Evolutionary conservation across 2,329 filamentous ascomycete species (phyloP).

Genomic region (Arthroderma sp.): DNA sequence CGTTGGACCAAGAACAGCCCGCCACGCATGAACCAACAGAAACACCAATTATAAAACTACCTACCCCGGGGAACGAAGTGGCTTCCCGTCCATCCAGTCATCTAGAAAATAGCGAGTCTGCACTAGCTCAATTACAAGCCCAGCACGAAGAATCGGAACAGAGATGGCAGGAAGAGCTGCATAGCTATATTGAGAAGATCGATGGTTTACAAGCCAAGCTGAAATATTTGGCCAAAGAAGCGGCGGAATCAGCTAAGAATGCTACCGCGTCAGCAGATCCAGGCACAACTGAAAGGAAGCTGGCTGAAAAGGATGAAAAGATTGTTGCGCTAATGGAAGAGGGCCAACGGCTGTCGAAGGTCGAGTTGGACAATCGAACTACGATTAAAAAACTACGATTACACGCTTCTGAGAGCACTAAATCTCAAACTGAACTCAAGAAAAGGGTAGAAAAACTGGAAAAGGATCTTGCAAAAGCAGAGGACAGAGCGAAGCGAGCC

Average conservation of each 20-base stretch:
- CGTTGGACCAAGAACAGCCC: background rate
- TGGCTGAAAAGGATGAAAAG: conserved; percentile 81
- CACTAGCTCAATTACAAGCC: conserved; percentile 37
- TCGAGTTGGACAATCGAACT: conserved; percentile 70
- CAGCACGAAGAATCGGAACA: conserved; percentile 39
- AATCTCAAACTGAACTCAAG: conserved; percentile 36
- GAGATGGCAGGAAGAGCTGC: conserved; percentile 67
- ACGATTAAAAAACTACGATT: conserved; percentile 66
- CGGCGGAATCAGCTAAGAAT: conserved; percentile 60
- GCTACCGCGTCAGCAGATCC: conserved; percentile 48
- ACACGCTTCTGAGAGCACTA: conserved; percentile 40
- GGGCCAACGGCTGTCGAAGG: conserved; percentile 74
- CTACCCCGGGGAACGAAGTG: conserved; percentile 11
- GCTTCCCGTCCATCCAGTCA: conserved; percentile 7
- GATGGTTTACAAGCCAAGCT: conserved; percentile 87
- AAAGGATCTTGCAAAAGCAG: conserved; percentile 35
- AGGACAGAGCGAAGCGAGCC: conserved; percentile 47
- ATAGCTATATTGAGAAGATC: conserved; percentile 74
- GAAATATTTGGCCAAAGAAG: conserved; percentile 71
- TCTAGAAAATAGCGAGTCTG: conserved; percentile 28
- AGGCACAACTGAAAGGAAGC: conserved; percentile 59
- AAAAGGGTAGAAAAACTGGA: conserved; percentile 48
- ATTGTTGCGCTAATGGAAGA: conserved; percentile 86
- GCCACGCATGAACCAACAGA: background rate
- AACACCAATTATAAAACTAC: conserved; percentile 8